Evolutionary conservation across 306 rosid genomes (phyloP).

Genomic region (Erythrophleum fordii): DNA sequence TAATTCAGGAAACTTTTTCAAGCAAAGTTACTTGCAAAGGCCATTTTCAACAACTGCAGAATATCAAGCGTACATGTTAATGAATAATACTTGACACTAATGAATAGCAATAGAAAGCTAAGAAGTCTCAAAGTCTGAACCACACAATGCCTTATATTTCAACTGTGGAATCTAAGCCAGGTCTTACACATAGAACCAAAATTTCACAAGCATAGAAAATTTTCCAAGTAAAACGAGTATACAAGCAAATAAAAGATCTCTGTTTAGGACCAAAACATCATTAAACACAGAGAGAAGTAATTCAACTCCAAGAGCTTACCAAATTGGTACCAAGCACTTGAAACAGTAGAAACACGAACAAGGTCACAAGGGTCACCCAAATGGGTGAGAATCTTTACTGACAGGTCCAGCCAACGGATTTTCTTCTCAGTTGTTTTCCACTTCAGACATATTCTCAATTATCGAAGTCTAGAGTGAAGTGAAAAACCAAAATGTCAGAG

Average conservation of each 20-base stretch:
- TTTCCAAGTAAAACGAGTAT: neutral
- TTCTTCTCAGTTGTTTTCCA: constrained; percentile 42
- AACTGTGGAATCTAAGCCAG: constrained; percentile 8
- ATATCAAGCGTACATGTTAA: constrained; percentile 28
- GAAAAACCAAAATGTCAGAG: constrained; percentile 28
- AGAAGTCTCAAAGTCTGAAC: neutral
- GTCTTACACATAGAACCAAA: constrained; percentile 1
- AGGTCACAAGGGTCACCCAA: constrained; percentile 76
- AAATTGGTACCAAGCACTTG: constrained; percentile 57
- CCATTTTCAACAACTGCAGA: constrained; percentile 69
- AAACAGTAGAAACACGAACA: constrained; percentile 54
- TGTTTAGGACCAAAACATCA: constrained; percentile 7
- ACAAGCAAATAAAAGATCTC: constrained; percentile 8
- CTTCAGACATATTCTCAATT: constrained; percentile 45
- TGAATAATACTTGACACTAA: neutral
- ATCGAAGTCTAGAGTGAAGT: constrained; percentile 31
- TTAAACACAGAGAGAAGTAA: constrained; percentile 1
- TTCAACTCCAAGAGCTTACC: constrained; percentile 49
- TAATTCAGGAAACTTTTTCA: constrained; percentile 65
- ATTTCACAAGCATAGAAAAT: neutral
- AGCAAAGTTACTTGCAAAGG: constrained; percentile 60
- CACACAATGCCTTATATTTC: neutral
- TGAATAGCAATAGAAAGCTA: constrained; percentile 33
- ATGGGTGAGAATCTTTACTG: constrained; percentile 49
- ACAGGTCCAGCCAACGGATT: constrained; percentile 59